Conservation (phyloP, 148 eudicot genomes). For the Mesembryanthemum crystallinum region DNA sequence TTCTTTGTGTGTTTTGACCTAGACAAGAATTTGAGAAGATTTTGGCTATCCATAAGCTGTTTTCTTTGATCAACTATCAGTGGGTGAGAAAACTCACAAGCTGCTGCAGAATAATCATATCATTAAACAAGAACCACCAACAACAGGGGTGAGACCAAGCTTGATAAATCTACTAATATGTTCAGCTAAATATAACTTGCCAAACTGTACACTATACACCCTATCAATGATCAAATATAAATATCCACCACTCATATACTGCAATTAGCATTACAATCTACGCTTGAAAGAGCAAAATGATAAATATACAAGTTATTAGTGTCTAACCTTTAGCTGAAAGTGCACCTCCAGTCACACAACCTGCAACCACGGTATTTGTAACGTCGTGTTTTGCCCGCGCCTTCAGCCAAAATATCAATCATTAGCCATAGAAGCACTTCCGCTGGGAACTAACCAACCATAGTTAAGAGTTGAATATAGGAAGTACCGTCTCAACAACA, state of each 20-base stretch:
- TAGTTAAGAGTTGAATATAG: neutral
- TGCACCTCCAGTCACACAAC: conserved; percentile 87
- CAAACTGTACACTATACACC: too few relatives aligned
- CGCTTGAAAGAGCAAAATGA: neutral
- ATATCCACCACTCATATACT: neutral
- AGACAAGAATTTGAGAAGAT: neutral
- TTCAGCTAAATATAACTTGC: neutral
- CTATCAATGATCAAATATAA: neutral
- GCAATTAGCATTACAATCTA: neutral
- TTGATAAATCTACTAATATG: neutral
- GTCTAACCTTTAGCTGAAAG: conserved; percentile 68
- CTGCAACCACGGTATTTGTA: conserved; percentile 82
- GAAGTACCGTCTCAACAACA: conserved; percentile 70
- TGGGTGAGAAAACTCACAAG: neutral
- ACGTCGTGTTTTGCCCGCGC: conserved; percentile 87
- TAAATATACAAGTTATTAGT: neutral
- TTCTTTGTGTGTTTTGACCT: neutral
- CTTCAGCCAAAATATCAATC: conserved; percentile 31
- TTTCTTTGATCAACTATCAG: neutral
- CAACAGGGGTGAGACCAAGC: neutral
- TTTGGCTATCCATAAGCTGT: neutral
- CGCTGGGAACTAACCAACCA: neutral
- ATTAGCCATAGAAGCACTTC: conserved; percentile 2
- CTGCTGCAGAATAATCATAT: neutral
- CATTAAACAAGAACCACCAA: neutral